Evolutionary conservation across 2,329 filamentous ascomycete species (phyloP), one percentile per base, ranked within the genome.

Genomic region (Phaeosphaeria sp.): DNA sequence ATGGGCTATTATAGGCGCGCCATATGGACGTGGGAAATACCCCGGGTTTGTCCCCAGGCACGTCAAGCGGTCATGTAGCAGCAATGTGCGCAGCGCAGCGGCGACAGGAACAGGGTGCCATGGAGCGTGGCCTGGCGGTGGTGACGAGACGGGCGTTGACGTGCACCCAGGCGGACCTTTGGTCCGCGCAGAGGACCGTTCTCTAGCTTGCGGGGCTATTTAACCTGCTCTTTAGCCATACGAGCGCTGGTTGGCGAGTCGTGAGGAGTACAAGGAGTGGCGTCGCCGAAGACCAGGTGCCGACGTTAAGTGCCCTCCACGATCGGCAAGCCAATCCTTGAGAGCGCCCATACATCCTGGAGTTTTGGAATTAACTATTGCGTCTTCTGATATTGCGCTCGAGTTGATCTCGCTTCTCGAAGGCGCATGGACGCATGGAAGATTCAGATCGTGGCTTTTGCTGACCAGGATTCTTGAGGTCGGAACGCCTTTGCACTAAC

Each of bases 371-470:
- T 72, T 70, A 73, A 69, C 68, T 61, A 67, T 64, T 60, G 69
- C 71, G 67, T 64, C 57, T 65, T 67, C 58, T 64, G 65, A 69
- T 69, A 73, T 73, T 75, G 65, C 55, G 55, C 59, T 63, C 66
- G 53, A 68, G 60, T 56, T 72, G 70, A 71, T 72, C 67, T 74
- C 72, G 72, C 73, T 77, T 77, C 73, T 75, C 69, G 74, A 75
- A 74, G 71, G 67, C 65, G 64, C 67, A 66, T 71, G 65, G 65
- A 72, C 63, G 72, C 74, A 75, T 75, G 69, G 74, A 75, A 75
- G 60, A 58, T 61, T 69, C 72, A 74, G 74, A 73, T 72, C 63
- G 69, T 67, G 63, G 65, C 62, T 63, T 60, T 60, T 63, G 59
- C 48, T 53, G 65, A 65, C 71, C 65, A 67, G 71, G 66, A 70